These are phyloP conservation scores for Trametes versicolor DNA, from an alignment of 1,284 basidiomycete species.

Conservation along the genomic window DNA sequence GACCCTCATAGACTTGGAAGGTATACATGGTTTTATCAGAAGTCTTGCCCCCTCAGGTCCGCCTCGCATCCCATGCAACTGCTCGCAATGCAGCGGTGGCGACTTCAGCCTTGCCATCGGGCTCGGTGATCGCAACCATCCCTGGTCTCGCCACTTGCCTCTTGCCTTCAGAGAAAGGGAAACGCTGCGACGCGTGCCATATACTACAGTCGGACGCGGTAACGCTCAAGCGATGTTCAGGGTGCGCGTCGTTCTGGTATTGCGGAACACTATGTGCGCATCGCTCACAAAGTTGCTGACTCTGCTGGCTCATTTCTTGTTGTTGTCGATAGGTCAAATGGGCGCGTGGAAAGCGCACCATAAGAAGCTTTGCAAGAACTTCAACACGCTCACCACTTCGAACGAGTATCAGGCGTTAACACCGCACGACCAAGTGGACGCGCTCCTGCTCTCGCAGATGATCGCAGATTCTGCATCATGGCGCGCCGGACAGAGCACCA, in stretches of 20 bases:
- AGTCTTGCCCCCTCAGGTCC: constrained; percentile 17
- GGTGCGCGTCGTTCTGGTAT: constrained; percentile 77
- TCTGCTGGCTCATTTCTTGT: constrained; percentile 3
- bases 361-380: constrained; percentile 68
- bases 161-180: constrained; percentile 63
- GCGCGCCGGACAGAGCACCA: background rate
- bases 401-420: constrained; percentile 56
- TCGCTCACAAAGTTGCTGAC: constrained; percentile 28
- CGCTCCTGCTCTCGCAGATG: constrained; percentile 69
- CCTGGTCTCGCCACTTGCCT: constrained; percentile 59
- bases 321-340: constrained; percentile 64
- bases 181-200: constrained; percentile 72
- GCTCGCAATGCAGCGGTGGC: constrained; percentile 63
- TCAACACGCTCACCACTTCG: constrained; percentile 57
- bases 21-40: background rate
- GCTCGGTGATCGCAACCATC: constrained; percentile 56
- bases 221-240: constrained; percentile 59
- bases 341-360: constrained; percentile 72
- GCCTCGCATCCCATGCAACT: constrained; percentile 54
- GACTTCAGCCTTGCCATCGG: constrained; percentile 48
- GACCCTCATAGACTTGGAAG: background rate
- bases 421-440: constrained; percentile 64
- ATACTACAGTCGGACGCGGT: constrained; percentile 40
- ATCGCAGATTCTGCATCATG: constrained; percentile 49
- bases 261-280: constrained; percentile 66